Base-by-base conservation (phyloP, 2,329 filamentous ascomycete species). In the Aspergillus carbonarius region DNA sequence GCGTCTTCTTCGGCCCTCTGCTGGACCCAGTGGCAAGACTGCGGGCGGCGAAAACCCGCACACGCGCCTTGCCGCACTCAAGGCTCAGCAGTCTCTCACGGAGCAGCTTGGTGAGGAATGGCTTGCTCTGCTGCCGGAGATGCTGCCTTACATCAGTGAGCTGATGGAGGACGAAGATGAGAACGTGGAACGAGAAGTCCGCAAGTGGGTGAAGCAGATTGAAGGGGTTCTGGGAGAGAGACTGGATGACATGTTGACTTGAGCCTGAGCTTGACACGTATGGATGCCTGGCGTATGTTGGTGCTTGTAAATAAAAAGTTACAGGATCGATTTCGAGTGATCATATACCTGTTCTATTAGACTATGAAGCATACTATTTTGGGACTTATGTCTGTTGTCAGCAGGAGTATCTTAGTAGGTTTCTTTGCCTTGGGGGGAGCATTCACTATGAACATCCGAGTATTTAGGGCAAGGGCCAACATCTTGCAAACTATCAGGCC, bases 121-220 rank as follows among this genome's bases (percentile, higher is more conserved):
- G 95, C 78, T 99, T 60, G 85, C 88, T 1, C 84, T 96, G 79
- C 75, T 98, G 71, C 92, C 93, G 0, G 95, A 99, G 83, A 98
- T 97, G 89, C 78, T 99, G 73, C 93, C 96, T 18, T 91, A 93
- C 64, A 96, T 99, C 68, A 96, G 91, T 70, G 95, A 99, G 79
- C 76, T 96, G 70, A 89, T 96, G 78, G 95, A 99, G 72, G 95
- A 99, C 73, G 95, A 98, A 66, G 93, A 98, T 71, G 95, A 98
- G 78, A 83, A 84, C 27, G 93, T 99, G 23, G 95, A 99, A 79
- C 82, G 87, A 70, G 93, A 96, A 80, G 93, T 92, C 37, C 85
- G 93, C 72, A 83, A 86, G 69, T 97, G 95, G 93, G 95, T 98
- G 67, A 85, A 88, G 71, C 87, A 88, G 76, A 96, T 99, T 71